Conservation (phyloP, 2,329 filamentous ascomycete genomes). For the Exophiala bonariae region DNA sequence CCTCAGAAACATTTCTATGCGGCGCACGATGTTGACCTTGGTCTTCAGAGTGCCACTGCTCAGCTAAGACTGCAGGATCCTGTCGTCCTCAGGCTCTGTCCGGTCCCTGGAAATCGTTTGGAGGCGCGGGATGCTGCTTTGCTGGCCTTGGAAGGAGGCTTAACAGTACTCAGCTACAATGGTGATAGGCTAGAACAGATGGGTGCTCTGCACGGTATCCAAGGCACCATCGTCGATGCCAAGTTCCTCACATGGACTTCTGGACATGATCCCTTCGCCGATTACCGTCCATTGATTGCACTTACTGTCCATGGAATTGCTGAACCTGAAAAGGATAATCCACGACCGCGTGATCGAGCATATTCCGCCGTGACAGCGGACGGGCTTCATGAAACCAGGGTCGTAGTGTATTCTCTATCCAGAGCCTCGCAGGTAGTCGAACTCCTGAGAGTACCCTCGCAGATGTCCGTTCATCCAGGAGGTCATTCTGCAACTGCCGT, state of each 20-base stretch:
- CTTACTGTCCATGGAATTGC: slow-evolving; percentile 78
- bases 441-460: slow-evolving; percentile 68
- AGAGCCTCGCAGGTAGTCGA: slow-evolving; percentile 71
- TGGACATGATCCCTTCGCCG: slow-evolving; percentile 51
- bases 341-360: not conserved
- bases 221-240: slow-evolving; percentile 76
- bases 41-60: slow-evolving; percentile 39
- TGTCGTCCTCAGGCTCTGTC: slow-evolving; percentile 14
- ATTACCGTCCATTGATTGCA: slow-evolving; percentile 71
- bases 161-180: slow-evolving; percentile 73
- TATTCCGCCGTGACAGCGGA: slow-evolving; percentile 31
- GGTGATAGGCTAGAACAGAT: slow-evolving; percentile 70
- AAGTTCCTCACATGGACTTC: slow-evolving; percentile 75
- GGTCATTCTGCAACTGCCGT: slow-evolving; percentile 25
- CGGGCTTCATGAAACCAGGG: slow-evolving; percentile 75
- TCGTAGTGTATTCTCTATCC: slow-evolving; percentile 83
- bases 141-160: slow-evolving; percentile 75
- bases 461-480: slow-evolving; percentile 8
- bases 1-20: slow-evolving; percentile 77
- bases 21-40: slow-evolving; percentile 69
- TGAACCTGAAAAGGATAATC: slow-evolving; percentile 28
- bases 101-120: slow-evolving; percentile 11
- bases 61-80: slow-evolving; percentile 12
- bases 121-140: slow-evolving; percentile 63
- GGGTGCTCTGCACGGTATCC: slow-evolving; percentile 71